Conservation (phyloP, 495 filamentous ascomycete genomes). For the Lophium mytilinum region DNA sequence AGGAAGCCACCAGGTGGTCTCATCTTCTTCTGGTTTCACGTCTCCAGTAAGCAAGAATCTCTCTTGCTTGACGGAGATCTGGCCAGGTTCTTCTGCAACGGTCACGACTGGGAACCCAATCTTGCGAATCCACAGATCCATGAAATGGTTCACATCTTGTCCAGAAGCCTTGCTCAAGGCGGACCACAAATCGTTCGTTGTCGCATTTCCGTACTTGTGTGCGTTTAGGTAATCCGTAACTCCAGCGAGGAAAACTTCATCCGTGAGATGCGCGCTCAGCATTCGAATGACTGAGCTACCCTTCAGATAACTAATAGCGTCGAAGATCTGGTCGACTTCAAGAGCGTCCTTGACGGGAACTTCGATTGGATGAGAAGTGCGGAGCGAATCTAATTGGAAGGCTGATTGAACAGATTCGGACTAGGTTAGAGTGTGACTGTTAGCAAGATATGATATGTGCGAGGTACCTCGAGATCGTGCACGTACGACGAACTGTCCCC, state of each 20-base stretch:
- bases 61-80: slow-evolving; percentile 73
- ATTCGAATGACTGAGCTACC: slow-evolving; percentile 93
- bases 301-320: slow-evolving; percentile 91
- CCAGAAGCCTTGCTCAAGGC: slow-evolving; percentile 84
- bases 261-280: slow-evolving; percentile 78
- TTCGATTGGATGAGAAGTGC: slow-evolving; percentile 89
- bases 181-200: slow-evolving; percentile 84
- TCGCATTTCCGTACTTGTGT: slow-evolving; percentile 85
- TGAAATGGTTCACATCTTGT: slow-evolving; percentile 76
- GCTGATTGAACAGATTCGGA: slow-evolving; percentile 87
- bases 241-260: slow-evolving; percentile 77
- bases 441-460: slow-evolving; percentile 10
- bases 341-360: slow-evolving; percentile 83
- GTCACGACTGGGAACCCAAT: slow-evolving; percentile 90
- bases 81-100: slow-evolving; percentile 69
- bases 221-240: slow-evolving; percentile 82
- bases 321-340: slow-evolving; percentile 94
- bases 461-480: slow-evolving; percentile 48
- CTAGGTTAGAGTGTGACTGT: slow-evolving; percentile 34
- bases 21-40: slow-evolving; percentile 71
- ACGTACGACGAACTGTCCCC: slow-evolving; percentile 84
- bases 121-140: slow-evolving; percentile 89
- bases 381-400: slow-evolving; percentile 77
- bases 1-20: slow-evolving; percentile 94
- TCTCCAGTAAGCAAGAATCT: slow-evolving; percentile 89